A percentile compares a stretch with the other conserved stretches of the same genome.
phyloP scores from a whole-genome alignment of 1,139 yeast genomes.

The Candida glucosophila region DNA sequence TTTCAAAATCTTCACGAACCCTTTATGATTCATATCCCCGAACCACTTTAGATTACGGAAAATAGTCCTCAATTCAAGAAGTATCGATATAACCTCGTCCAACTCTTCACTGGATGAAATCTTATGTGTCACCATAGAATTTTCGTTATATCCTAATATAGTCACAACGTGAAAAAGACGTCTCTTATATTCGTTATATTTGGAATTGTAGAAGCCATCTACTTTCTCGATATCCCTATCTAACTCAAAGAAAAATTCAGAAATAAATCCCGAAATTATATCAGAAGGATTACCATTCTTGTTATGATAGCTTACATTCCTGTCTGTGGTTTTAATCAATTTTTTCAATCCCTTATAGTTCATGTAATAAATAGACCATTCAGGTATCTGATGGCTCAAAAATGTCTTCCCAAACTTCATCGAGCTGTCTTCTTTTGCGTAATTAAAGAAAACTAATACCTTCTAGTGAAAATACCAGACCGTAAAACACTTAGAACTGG shows the following conservation, averaged over 20 bases:
- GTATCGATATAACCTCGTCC: conserved; percentile 68
- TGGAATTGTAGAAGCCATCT: conserved; percentile 66
- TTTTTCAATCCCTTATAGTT: conserved; percentile 82
- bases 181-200: conserved; percentile 65
- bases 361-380: conserved; percentile 77
- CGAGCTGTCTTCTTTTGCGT: too few species aligned
- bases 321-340: conserved; percentile 49
- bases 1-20: conserved; percentile 81
- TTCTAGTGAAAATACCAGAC: too few species aligned
- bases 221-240: conserved; percentile 81
- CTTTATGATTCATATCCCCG: conserved; percentile 87
- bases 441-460: too few species aligned
- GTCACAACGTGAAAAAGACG: conserved; percentile 45
- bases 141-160: conserved; percentile 22
- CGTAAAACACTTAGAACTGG: too few species aligned
- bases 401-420: conserved; percentile 88
- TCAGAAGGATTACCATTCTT: conserved; percentile 27
- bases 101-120: conserved; percentile 51
- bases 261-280: conserved; percentile 27
- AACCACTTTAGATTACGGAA: conserved; percentile 86
- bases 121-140: conserved; percentile 17
- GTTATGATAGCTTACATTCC: conserved; percentile 17
- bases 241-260: conserved; percentile 67
- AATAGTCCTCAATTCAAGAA: conserved; percentile 70
- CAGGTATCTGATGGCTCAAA: conserved; percentile 82